Percentiles rank a stretch among this genome's conserved stretches.
phyloP scores from a whole-genome alignment of 345 rosid species.

The Eucalyptus polyanthemos region DNA sequence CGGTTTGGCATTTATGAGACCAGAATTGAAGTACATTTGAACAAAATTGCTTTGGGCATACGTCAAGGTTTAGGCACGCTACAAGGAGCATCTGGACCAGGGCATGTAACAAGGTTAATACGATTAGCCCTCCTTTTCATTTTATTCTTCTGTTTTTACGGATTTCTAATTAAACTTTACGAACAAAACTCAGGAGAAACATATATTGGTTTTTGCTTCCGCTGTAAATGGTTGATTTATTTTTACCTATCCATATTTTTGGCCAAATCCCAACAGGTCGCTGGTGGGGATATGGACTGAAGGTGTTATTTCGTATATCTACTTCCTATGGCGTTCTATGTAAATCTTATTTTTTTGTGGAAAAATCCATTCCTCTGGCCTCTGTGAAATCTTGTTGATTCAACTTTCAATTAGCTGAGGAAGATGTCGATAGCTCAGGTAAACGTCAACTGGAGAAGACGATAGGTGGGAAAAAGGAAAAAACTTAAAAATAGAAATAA shows the following conservation, averaged over 20 bases:
- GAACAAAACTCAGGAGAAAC: background rate
- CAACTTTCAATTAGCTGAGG: too few relatives aligned
- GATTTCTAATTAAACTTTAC: too few relatives aligned
- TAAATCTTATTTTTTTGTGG: too few relatives aligned
- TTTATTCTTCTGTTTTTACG: background rate
- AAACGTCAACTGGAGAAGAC: too few relatives aligned
- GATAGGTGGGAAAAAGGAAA: too few relatives aligned
- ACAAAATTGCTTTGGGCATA: background rate
- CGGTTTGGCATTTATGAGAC: fast-evolving
- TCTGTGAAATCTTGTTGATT: too few relatives aligned
- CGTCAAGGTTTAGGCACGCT: background rate
- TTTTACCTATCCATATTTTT: background rate
- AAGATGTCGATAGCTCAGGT: too few relatives aligned
- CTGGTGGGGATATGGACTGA: too few relatives aligned
- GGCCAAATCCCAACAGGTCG: background rate
- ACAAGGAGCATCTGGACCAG: background rate
- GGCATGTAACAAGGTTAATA: background rate
- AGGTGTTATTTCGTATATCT: too few relatives aligned
- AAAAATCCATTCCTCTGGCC: too few relatives aligned
- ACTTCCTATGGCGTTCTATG: too few relatives aligned
- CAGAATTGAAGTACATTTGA: fast-evolving
- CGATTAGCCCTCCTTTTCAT: background rate
- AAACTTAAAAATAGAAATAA: too few relatives aligned
- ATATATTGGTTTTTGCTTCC: background rate
- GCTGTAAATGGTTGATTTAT: background rate